Percentiles rank a stretch among this genome's conserved stretches.
phyloP scores from a whole-genome alignment of 176 grass and related monocot species.

The Oryza glaberrima region DNA sequence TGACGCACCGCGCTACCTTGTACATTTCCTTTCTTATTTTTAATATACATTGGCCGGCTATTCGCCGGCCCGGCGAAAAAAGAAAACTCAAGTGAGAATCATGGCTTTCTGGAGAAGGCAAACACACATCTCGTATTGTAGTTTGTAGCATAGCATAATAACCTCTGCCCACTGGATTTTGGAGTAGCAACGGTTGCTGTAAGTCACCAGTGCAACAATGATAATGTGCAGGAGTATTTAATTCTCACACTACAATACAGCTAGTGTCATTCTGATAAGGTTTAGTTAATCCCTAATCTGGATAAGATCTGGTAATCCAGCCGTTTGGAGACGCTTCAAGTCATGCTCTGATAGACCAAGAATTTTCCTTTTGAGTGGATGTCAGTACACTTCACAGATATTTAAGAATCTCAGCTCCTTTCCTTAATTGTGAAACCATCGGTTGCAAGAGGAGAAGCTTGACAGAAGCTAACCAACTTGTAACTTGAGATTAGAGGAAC shows the following conservation, averaged over 20 bases:
- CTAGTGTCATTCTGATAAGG: no score
- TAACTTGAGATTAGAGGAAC: neutral
- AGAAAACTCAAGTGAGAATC: neutral
- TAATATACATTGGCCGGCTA: no score
- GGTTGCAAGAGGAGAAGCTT: neutral
- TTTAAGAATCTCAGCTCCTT: neutral
- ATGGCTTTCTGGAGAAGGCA: neutral
- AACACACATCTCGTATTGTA: neutral
- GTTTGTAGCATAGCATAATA: no score
- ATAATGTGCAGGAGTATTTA: neutral
- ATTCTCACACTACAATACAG: neutral
- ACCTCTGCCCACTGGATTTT: no score
- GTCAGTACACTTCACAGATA: conserved; percentile 2
- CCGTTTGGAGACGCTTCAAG: conserved; percentile 32
- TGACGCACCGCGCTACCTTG: no score
- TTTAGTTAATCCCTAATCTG: neutral
- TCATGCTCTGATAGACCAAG: neutral
- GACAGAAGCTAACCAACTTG: neutral
- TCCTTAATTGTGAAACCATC: neutral
- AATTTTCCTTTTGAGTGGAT: neutral
- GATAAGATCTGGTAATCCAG: neutral
- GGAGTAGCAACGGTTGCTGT: neutral
- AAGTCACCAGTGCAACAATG: neutral
- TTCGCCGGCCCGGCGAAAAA: no score
- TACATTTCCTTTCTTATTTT: no score